These are phyloP conservation scores for Fusarium continuum DNA, from an alignment of 2,329 filamentous ascomycete genomes.

Conservation along the genomic window DNA sequence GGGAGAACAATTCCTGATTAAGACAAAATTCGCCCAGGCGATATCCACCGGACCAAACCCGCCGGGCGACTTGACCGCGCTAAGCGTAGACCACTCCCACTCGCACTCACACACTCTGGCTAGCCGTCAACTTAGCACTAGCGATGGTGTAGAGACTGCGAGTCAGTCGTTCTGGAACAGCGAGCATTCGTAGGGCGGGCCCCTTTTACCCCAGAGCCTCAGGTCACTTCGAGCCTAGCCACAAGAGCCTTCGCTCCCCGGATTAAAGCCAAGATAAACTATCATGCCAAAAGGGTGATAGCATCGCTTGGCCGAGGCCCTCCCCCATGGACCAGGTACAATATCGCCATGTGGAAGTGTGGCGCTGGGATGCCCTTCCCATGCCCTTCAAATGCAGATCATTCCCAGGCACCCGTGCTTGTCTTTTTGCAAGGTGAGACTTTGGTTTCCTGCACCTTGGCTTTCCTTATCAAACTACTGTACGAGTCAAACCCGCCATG, in stretches of 20 bases:
- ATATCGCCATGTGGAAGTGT: not conserved
- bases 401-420: conserved; percentile 6
- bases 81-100: not conserved
- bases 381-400: conserved; percentile 33
- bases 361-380: not conserved
- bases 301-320: not conserved
- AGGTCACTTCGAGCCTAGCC: not conserved
- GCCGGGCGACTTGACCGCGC: not conserved
- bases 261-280: conserved; percentile 5
- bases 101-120: not conserved
- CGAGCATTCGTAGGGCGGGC: not conserved
- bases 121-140: not conserved
- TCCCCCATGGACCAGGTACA: not conserved
- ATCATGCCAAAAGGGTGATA: not conserved
- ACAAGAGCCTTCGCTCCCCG: not conserved
- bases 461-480: conserved; percentile 3
- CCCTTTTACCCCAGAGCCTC: conserved; percentile 22
- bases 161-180: conserved; percentile 23
- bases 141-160: not conserved
- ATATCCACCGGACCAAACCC: not conserved
- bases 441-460: conserved; percentile 1
- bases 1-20: not conserved
- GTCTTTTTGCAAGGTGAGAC: not conserved
- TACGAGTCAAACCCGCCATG: conserved; percentile 24
- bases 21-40: not conserved